phyloP scores from a whole-genome alignment of 768 basidiomycete species.

The Boletus tomentosulus region DNA sequence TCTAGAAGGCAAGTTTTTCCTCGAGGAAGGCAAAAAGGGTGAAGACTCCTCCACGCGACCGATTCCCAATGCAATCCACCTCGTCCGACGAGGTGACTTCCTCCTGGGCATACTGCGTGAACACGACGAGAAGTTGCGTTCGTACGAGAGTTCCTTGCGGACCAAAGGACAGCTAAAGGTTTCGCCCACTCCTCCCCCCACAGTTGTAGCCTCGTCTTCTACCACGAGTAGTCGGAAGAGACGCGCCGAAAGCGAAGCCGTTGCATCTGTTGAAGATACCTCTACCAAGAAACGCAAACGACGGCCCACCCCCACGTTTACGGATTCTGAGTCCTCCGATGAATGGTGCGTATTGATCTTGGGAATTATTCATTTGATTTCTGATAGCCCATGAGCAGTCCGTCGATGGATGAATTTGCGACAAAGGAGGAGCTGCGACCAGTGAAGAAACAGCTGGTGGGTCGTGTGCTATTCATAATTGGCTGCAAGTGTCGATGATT shows the following conservation, averaged over 20 bases:
- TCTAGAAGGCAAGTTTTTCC: slow-evolving; percentile 91
- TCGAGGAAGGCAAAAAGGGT: slow-evolving; percentile 95
- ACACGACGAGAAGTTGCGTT: slow-evolving; percentile 86
- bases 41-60: slow-evolving; percentile 81
- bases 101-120: slow-evolving; percentile 79
- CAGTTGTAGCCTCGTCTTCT: slow-evolving; percentile 64
- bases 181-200: slow-evolving; percentile 74
- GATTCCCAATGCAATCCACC: slow-evolving; percentile 96
- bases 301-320: slow-evolving; percentile 94
- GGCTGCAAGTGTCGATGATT: slow-evolving; percentile 3
- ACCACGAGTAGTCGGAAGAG: slow-evolving; percentile 58
- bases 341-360: slow-evolving; percentile 64
- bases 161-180: slow-evolving; percentile 65
- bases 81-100: slow-evolving; percentile 95
- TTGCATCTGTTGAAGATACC: slow-evolving; percentile 73
- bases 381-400: slow-evolving; percentile 41
- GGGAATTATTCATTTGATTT: not conserved
- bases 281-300: slow-evolving; percentile 76
- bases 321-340: slow-evolving; percentile 89
- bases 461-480: slow-evolving; percentile 23
- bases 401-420: slow-evolving; percentile 90
- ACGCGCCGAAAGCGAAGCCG: slow-evolving; percentile 82
- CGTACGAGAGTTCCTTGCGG: slow-evolving; percentile 77
- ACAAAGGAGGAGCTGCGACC: slow-evolving; percentile 96
- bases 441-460: slow-evolving; percentile 91